Evolutionary conservation across 2,329 filamentous ascomycete genomes (phyloP).

Genomic region (Fusarium concolor): DNA sequence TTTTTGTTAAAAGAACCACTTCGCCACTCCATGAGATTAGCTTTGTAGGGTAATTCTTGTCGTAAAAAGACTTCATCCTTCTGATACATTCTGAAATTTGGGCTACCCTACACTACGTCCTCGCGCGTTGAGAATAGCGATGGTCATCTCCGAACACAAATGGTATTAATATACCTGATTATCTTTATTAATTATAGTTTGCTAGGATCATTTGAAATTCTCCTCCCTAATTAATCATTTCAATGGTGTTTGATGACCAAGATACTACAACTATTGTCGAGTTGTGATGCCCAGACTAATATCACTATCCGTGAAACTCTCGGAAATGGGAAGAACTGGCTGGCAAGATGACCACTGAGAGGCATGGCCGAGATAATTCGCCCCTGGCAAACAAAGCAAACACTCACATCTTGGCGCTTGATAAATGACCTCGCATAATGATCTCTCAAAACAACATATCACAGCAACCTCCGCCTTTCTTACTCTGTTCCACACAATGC

Average conservation of each 20-base stretch:
- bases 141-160: not conserved
- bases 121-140: not conserved
- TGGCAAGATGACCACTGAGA: not conserved
- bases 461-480: not conserved
- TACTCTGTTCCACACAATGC: not conserved
- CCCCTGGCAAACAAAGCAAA: not conserved
- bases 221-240: not conserved
- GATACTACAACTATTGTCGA: not conserved
- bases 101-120: not conserved
- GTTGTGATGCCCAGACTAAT: not conserved
- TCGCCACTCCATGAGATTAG: too few species aligned
- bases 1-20: fast-evolving
- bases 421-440: slow-evolving; percentile 4
- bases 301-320: not conserved
- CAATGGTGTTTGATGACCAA: not conserved
- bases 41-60: too few species aligned
- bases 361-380: not conserved
- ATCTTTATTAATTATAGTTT: not conserved
- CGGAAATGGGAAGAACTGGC: not conserved
- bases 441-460: slow-evolving; percentile 6
- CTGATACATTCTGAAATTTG: not conserved
- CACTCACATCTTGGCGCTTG: not conserved
- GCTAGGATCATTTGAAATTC: not conserved
- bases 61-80: too few species aligned
- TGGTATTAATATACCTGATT: not conserved